These are phyloP conservation scores for Aspergillus texensis DNA, from an alignment of 2,329 filamentous ascomycete species.

Conservation along the genomic window DNA sequence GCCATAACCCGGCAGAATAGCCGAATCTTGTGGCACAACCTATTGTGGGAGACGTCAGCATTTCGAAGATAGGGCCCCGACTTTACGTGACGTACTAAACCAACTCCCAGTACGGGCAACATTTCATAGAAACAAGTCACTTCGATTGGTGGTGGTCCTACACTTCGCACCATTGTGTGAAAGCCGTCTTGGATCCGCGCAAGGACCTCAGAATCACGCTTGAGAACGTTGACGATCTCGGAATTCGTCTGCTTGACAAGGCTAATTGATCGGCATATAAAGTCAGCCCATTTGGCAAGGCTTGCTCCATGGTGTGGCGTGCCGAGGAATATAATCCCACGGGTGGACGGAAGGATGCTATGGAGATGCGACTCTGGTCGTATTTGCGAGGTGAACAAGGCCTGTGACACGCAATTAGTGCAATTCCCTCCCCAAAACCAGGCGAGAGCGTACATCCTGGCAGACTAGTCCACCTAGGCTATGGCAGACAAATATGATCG, in stretches of 20 bases:
- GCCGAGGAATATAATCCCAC: conserved; percentile 41
- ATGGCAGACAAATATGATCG: conserved; percentile 32
- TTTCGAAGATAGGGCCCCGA: not conserved
- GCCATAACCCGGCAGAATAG: not conserved
- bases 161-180: not conserved
- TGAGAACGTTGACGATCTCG: not conserved
- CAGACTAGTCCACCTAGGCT: conserved; percentile 36
- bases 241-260: conserved; percentile 18
- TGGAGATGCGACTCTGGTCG: conserved; percentile 36
- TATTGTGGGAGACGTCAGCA: not conserved
- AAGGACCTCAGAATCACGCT: conserved; percentile 8
- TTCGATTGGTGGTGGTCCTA: not conserved
- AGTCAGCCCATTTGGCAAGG: conserved; percentile 39
- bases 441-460: conserved; percentile 22
- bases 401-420: not conserved
- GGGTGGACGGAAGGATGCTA: conserved; percentile 31
- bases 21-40: not conserved
- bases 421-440: not conserved
- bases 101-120: not conserved
- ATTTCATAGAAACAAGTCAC: not conserved
- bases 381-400: not conserved
- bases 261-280: conserved; percentile 22
- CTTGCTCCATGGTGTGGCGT: conserved; percentile 39
- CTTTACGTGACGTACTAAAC: not conserved
- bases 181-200: not conserved